A percentile compares a stretch with the other conserved stretches of the same genome.
Evolutionary conservation across 805 yeast species (phyloP).

Genomic region (Candida nanaspora): DNA sequence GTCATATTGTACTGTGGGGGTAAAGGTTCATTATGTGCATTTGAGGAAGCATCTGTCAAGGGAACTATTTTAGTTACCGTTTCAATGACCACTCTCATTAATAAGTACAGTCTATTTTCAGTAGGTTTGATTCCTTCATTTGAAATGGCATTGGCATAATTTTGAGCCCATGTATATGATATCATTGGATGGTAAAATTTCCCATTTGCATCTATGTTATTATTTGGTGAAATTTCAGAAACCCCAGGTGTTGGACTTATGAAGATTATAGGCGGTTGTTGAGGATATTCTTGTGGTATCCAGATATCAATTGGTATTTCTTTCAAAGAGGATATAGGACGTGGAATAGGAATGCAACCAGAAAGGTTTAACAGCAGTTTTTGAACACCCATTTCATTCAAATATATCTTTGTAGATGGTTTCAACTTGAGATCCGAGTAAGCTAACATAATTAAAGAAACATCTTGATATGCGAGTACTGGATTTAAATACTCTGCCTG

Average conservation of each 20-base stretch:
- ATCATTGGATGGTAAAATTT: slow-evolving; percentile 61
- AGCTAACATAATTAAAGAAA: slow-evolving; percentile 43
- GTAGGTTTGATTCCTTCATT: slow-evolving; percentile 18
- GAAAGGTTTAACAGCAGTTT: slow-evolving; percentile 54
- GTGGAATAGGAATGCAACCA: slow-evolving; percentile 43
- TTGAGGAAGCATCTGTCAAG: not conserved
- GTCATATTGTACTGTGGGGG: not conserved
- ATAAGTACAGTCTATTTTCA: slow-evolving; percentile 20
- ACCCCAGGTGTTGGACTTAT: slow-evolving; percentile 44
- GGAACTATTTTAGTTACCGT: no score
- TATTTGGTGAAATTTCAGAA: slow-evolving; percentile 47
- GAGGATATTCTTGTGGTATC: slow-evolving; percentile 71
- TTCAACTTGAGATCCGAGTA: slow-evolving; percentile 48
- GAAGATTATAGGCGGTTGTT: slow-evolving; percentile 57
- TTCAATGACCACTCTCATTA: slow-evolving; percentile 14
- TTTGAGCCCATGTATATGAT: slow-evolving; percentile 40
- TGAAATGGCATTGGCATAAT: slow-evolving; percentile 11
- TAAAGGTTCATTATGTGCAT: not conserved
- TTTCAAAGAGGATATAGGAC: slow-evolving; percentile 7
- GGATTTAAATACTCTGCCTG: slow-evolving; percentile 54
- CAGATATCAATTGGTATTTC: slow-evolving; percentile 60
- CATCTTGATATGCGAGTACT: slow-evolving; percentile 56
- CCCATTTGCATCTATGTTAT: slow-evolving; percentile 66
- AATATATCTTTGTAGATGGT: slow-evolving; percentile 63
- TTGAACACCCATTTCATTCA: slow-evolving; percentile 50